Evolutionary conservation across 345 rosid genomes (phyloP), one percentile per base, ranked within the genome.

Genomic region (Orychophragmus violaceus): DNA sequence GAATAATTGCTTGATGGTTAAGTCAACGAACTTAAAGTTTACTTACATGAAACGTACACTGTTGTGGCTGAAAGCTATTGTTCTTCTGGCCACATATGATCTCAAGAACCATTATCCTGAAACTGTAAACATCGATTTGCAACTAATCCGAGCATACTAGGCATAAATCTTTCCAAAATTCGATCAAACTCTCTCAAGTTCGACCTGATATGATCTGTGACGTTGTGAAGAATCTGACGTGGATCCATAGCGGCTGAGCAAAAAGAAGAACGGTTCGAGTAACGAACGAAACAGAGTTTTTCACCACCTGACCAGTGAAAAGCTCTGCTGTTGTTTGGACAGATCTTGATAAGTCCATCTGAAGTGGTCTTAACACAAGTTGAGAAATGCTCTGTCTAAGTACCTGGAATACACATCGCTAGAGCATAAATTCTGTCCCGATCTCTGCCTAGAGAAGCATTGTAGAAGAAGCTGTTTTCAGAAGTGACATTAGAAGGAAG

Each of bases 271-370:
- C 50, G 49, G 42, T 55, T 68, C 4, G 78, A 35, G 39, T 61
- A 73, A 11, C 66, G 71, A 17, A 80, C 64, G 29, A 37, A 41
- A 35, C 81, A 37, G 17, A 37, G 16, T 12, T 28, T 65, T 52
- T 24, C n/a, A 22, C 39, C 23, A 33, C 27, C 9, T 30, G 48
- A 77, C 76, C 70, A 74, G n/a, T 54, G 28, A 50, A 66, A 24
- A 30, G 69, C 74, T 58, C n/a, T 42, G 18, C 39, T 76, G n/a
- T 76, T 64, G 60, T 66, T 49, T 0, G 65, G 76, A 62, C 80
- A 80, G 13, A 2, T 14, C 5, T n/a, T 8, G 29, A 39, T 25
- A 4, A 73, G 18, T 3, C 17, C 32, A 13, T 42, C 29, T n/a
- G 35, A 27, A 21, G 62, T 19, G 8, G 33, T 39, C 25, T 52